These are phyloP conservation scores for Dryas alaskensis DNA, from an alignment of 306 rosid species.

Conservation along the genomic window DNA sequence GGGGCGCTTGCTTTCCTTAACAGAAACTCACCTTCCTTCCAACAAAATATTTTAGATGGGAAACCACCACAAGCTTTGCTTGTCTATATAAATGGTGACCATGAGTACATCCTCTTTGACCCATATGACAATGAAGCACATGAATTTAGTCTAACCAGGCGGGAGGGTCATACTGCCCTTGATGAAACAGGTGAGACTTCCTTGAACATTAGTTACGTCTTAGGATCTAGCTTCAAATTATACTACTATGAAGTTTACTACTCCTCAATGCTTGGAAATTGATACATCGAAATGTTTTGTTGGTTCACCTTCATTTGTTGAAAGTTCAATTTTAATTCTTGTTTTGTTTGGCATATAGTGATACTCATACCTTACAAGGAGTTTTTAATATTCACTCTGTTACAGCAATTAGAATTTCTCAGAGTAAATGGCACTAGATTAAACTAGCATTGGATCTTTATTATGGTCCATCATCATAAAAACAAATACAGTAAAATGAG, in stretches of 20 bases:
- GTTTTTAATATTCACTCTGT: neutral
- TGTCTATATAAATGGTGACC: slow-evolving; percentile 73
- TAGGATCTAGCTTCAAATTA: too few relatives aligned
- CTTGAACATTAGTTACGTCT: slow-evolving; percentile 4
- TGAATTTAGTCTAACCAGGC: slow-evolving; percentile 39
- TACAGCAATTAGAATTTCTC: neutral
- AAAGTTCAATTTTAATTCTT: neutral
- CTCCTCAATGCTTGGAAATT: too few relatives aligned
- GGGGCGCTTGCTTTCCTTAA: slow-evolving; percentile 75
- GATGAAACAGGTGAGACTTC: slow-evolving; percentile 73
- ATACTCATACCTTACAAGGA: too few relatives aligned
- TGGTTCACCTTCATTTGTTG: neutral
- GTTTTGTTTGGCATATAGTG: neutral
- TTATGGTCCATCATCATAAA: neutral
- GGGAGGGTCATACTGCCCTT: slow-evolving; percentile 28
- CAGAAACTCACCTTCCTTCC: slow-evolving; percentile 33
- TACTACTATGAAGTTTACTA: too few relatives aligned
- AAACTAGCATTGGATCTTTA: neutral
- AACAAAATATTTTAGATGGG: slow-evolving; percentile 35
- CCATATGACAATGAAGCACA: slow-evolving; percentile 49
- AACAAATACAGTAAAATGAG: neutral
- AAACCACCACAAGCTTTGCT: slow-evolving; percentile 41
- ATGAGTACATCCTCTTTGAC: slow-evolving; percentile 67
- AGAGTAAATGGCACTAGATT: neutral
- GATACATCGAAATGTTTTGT: neutral